Percentiles rank a stretch among this genome's conserved stretches.
Conservation (phyloP, 805 yeast genomes). For the Candida andamanensis region DNA sequence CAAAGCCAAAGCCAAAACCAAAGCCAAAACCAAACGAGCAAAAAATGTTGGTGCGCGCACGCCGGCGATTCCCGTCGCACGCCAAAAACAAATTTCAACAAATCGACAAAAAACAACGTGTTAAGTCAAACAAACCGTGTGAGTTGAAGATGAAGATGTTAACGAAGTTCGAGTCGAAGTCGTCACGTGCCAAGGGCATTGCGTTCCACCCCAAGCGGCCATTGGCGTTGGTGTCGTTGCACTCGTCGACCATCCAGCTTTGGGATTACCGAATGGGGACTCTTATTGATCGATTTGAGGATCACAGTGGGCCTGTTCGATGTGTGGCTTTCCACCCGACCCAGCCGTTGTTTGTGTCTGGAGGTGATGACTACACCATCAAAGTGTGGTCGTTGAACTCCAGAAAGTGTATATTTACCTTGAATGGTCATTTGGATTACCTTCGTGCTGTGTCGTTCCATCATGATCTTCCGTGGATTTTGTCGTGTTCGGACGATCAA, state of each 20-base stretch:
- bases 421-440: constrained; percentile 92
- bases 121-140: too few relatives aligned
- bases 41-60: too few relatives aligned
- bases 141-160: constrained; percentile 72
- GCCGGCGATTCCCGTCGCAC: too few relatives aligned
- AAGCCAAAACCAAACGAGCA: too few relatives aligned
- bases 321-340: constrained; percentile 95
- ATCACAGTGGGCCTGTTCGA: constrained; percentile 98
- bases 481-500: constrained; percentile 95
- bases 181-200: constrained; percentile 95
- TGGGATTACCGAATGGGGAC: constrained; percentile 99
- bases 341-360: constrained; percentile 93
- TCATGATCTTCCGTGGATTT: constrained; percentile 94
- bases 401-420: constrained; percentile 85
- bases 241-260: constrained; percentile 96
- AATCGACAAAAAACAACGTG: not conserved
- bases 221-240: constrained; percentile 92
- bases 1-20: too few relatives aligned
- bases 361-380: constrained; percentile 94
- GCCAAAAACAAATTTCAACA: too few relatives aligned
- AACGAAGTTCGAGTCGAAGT: constrained; percentile 86
- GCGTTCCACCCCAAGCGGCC: constrained; percentile 96
- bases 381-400: constrained; percentile 95
- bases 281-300: constrained; percentile 91
- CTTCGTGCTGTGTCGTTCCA: constrained; percentile 93